Base-by-base conservation (phyloP, 768 basidiomycete species). In the Mycena leptocephala region DNA sequence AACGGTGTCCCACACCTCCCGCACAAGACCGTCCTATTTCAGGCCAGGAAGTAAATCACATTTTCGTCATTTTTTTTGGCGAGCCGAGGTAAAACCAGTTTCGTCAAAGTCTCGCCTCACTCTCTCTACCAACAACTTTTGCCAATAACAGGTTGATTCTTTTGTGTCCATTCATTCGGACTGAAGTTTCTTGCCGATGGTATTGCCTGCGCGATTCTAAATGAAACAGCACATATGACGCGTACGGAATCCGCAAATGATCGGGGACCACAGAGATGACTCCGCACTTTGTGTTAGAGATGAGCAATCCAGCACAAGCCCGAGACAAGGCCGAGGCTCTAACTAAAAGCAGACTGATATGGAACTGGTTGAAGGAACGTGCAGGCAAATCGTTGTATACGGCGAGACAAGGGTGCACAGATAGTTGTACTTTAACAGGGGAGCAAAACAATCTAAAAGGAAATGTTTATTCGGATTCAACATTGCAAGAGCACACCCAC, bases 11-110 rank as follows among this genome's bases (percentile, higher is more conserved):
- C 39, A 32, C 11, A 55, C 51, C 53, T 53, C 53, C 37, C 26
- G 26, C 26, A 53, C 24, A 39, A 32, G 56, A 70, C 28, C 68
- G 41, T 58, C 41, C 56, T 70, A 70, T 70, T 70, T 70, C 32
- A 43, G 68, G 68, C 39, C 67, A 35, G 16, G 68, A 55, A 56
- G 39, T 58, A 70, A 70, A 61, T 61, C 68, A 48, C 53, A 67
- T 67, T 24, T 55, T 67, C 26, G 66, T 68, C 66, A 68, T 67
- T 51, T 55, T 39, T 63, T 67, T 66, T 55, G 37, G 53, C 53
- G 26, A 55, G 53, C 53, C 26, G 65, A 67, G 51, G 35, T 66
- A 35, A 66, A 53, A 35, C 46, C 32, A 53, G 63, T 65, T 48
- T 48, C 39, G 18, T 62, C 37, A 39, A 62, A 24, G 61, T 30